These are phyloP conservation scores for Aureobasidium sp. DNA, from an alignment of 2,329 filamentous ascomycete genomes.

Conservation along the genomic window DNA sequence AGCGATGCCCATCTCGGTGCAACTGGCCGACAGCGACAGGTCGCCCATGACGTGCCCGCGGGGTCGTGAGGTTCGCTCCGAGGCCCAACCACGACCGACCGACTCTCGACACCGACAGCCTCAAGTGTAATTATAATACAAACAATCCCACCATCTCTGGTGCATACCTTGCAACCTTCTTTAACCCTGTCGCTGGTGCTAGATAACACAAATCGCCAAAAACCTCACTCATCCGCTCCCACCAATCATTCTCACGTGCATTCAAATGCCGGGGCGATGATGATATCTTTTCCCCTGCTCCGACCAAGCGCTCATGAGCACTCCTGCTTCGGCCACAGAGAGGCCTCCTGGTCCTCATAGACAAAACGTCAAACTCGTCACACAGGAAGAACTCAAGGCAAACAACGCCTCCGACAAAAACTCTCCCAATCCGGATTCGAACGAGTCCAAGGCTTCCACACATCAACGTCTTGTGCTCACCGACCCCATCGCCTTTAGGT, in stretches of 20 bases:
- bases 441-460: neutral
- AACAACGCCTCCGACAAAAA: neutral
- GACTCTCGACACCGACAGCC: neutral
- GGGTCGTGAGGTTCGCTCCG: slow-evolving; percentile 1
- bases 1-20: neutral
- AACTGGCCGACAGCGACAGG: neutral
- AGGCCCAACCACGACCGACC: neutral
- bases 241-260: neutral
- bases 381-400: neutral
- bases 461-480: slow-evolving; percentile 55
- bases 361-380: neutral
- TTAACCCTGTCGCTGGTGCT: neutral
- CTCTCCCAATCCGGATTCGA: slow-evolving; percentile 4
- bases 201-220: neutral
- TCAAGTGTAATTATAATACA: neutral
- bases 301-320: slow-evolving; percentile 11
- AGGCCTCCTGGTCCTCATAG: slow-evolving; percentile 12
- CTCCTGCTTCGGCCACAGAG: neutral
- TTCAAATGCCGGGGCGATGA: slow-evolving; percentile 7
- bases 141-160: neutral
- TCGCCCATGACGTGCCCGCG: neutral
- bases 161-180: neutral
- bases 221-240: neutral
- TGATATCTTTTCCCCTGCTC: neutral
- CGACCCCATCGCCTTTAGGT: slow-evolving; percentile 55